phyloP scores from a whole-genome alignment of 306 rosid genomes.

The Benincasa hispida region DNA sequence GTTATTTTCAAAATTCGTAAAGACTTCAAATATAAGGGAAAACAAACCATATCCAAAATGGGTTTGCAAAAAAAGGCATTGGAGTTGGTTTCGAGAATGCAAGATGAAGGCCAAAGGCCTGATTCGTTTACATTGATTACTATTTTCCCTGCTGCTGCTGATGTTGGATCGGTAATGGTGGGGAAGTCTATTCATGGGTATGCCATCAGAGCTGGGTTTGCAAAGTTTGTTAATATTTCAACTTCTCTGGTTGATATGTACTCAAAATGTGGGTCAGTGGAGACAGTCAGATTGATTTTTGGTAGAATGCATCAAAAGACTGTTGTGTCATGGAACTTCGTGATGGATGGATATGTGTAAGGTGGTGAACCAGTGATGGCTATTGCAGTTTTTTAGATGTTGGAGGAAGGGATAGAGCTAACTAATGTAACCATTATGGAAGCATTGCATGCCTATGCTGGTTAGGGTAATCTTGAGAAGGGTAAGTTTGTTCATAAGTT shows the following conservation, averaged over 20 bases:
- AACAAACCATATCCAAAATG: constrained; percentile 35
- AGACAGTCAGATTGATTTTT: constrained; percentile 41
- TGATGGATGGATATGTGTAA: constrained; percentile 69
- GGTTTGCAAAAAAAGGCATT: constrained; percentile 44
- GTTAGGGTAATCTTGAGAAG: constrained; percentile 55
- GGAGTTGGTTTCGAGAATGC: constrained; percentile 47
- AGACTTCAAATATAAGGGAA: too few relatives aligned
- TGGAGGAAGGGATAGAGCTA: constrained; percentile 55
- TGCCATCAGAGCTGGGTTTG: constrained; percentile 54
- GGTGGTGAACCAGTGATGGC: constrained; percentile 63
- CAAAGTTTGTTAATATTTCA: constrained; percentile 44
- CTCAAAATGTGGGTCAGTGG: constrained; percentile 56
- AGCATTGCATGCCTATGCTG: constrained; percentile 70
- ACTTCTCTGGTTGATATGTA: constrained; percentile 71
- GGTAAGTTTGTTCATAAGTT: constrained; percentile 51
- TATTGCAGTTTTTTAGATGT: constrained; percentile 40
- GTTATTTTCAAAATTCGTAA: too few relatives aligned
- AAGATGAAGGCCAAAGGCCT: constrained; percentile 49
- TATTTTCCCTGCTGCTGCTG: constrained; percentile 72
- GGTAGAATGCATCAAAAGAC: constrained; percentile 44
- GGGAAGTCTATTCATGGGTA: constrained; percentile 68
- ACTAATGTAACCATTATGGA: constrained; percentile 65
- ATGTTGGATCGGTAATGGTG: constrained; percentile 39
- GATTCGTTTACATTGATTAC: constrained; percentile 74
- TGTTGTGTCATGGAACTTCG: constrained; percentile 82